phyloP scores from a whole-genome alignment of 2,329 filamentous ascomycete species.

The Stagonosporopsis rhizophila region DNA sequence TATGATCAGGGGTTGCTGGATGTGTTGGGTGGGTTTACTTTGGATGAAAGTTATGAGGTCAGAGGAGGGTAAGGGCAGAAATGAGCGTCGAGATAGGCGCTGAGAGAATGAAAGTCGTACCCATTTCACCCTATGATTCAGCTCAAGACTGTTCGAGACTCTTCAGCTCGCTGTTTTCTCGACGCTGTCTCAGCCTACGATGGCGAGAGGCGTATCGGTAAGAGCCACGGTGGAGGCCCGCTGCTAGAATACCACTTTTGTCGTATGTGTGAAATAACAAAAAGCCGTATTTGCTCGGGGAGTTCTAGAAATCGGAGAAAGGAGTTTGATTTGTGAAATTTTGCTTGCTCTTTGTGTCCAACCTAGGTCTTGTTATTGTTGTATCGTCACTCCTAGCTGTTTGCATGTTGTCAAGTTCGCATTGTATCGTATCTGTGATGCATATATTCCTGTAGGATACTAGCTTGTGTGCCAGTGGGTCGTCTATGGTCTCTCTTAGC shows the following conservation, averaged over 20 bases:
- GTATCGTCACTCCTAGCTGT: too few relatives aligned
- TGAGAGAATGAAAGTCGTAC: background rate
- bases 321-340: too few relatives aligned
- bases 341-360: too few relatives aligned
- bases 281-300: background rate
- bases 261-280: background rate
- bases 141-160: background rate
- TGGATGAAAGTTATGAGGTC: constrained; percentile 38
- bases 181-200: background rate
- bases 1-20: constrained; percentile 51
- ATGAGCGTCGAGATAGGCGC: background rate
- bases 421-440: too few relatives aligned
- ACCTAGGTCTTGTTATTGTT: too few relatives aligned
- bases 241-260: background rate
- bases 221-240: background rate
- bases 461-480: too few relatives aligned
- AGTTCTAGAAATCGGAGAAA: too few relatives aligned
- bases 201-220: background rate
- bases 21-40: constrained; percentile 45
- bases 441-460: too few relatives aligned
- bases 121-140: background rate
- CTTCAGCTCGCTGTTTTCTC: background rate
- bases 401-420: too few relatives aligned
- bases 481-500: too few relatives aligned
- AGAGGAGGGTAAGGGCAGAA: constrained; percentile 18